Conservation (phyloP, 202 grass and related monocot species). For the Bolboschoenoplectus hybrid region DNA sequence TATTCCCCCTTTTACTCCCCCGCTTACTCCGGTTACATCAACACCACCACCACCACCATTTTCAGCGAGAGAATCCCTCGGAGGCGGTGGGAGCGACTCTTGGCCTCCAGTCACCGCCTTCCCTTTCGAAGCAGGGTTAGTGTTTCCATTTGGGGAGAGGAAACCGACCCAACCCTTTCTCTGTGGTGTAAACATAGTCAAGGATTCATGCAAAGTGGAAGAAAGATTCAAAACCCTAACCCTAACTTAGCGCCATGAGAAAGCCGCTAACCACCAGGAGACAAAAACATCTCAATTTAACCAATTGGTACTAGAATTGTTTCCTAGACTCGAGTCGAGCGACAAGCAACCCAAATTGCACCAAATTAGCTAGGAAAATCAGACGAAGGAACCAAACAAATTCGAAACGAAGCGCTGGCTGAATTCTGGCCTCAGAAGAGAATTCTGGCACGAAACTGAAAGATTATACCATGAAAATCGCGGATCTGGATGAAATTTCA, state of each 20-base stretch:
- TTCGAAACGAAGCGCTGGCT: constrained; percentile 7
- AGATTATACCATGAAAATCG: neutral
- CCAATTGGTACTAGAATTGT: neutral
- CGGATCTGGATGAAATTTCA: constrained; percentile 34
- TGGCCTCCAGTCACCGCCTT: constrained; percentile 41
- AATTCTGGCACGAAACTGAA: neutral
- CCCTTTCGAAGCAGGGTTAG: constrained; percentile 48
- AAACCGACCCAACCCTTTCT: constrained; percentile 73
- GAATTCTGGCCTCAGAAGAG: neutral
- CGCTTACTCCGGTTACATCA: constrained; percentile 11
- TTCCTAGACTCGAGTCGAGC: neutral
- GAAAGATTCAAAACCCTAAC: constrained; percentile 9
- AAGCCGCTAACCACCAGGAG: constrained; percentile 2
- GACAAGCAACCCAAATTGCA: constrained; percentile 16
- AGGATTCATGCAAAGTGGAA: neutral
- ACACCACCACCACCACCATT: constrained; percentile 37
- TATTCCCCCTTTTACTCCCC: constrained; percentile 30
- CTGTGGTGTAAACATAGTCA: constrained; percentile 89
- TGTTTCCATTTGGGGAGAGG: constrained; percentile 53
- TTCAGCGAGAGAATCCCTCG: constrained; percentile 43
- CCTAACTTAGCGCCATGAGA: constrained; percentile 5
- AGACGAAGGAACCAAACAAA: constrained; percentile 7
- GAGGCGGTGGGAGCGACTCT: constrained; percentile 34
- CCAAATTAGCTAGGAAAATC: neutral
- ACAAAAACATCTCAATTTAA: constrained; percentile 24